Evolutionary conservation across 108 stramenopile genomes (phyloP).

Genomic region (Thalassiosira profunda): DNA sequence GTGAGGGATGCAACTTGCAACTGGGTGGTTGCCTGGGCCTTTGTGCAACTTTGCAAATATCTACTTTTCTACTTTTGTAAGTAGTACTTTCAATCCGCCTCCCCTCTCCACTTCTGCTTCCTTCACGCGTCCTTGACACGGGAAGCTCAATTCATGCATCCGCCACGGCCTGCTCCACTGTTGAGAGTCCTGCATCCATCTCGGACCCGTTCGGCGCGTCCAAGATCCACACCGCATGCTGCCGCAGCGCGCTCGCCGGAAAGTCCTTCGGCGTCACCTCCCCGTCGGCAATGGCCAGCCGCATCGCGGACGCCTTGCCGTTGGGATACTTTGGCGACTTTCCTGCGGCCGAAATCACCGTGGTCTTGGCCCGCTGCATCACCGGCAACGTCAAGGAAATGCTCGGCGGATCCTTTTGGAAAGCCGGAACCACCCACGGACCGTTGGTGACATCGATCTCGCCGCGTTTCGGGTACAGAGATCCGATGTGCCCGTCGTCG

Average conservation of each 20-base stretch:
- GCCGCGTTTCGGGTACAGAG: conserved; percentile 72
- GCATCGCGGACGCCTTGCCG: conserved; percentile 80
- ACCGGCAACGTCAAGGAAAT: conserved; percentile 80
- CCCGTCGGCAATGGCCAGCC: conserved; percentile 61
- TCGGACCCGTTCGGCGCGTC: conserved; percentile 71
- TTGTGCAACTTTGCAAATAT: too few species aligned
- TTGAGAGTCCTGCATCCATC: conserved; percentile 35
- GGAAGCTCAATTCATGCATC: too few species aligned
- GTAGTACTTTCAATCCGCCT: too few species aligned
- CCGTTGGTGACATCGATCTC: conserved; percentile 61
- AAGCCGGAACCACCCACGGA: conserved; percentile 66
- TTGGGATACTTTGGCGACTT: conserved; percentile 80
- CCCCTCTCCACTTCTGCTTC: too few species aligned
- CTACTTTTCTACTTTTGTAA: too few species aligned
- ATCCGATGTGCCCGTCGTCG: conserved; percentile 84
- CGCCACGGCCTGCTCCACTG: conserved; percentile 42
- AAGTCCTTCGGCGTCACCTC: conserved; percentile 62
- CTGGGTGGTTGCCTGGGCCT: too few species aligned
- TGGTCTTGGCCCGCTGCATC: conserved; percentile 61
- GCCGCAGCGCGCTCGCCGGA: conserved; percentile 73
- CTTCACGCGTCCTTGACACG: too few species aligned
- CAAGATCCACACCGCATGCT: conserved; percentile 71
- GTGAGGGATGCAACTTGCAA: too few species aligned
- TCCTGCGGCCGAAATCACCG: conserved; percentile 80
- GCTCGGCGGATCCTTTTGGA: conserved; percentile 72